Evolutionary conservation across 495 filamentous ascomycete genomes (phyloP).

Genomic region (Penicillium coprophilum): DNA sequence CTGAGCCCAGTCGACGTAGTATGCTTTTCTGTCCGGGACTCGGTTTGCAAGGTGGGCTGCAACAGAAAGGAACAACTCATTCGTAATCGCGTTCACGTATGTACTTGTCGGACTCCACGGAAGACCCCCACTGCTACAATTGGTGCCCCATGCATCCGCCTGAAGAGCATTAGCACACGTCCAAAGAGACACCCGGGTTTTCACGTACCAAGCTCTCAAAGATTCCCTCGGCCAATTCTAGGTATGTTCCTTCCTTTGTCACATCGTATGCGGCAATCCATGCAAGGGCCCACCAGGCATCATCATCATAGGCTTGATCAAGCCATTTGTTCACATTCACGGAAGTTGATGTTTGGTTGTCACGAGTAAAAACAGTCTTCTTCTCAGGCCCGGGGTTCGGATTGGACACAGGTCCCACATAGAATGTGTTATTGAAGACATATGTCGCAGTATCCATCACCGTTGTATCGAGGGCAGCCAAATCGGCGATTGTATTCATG

Average conservation of each 20-base stretch:
- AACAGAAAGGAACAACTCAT: slow-evolving; percentile 69
- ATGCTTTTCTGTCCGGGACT: slow-evolving; percentile 43
- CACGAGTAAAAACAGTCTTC: slow-evolving; percentile 14
- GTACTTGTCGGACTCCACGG: slow-evolving; percentile 64
- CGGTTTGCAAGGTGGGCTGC: slow-evolving; percentile 75
- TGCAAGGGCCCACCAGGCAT: slow-evolving; percentile 71
- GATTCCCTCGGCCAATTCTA: slow-evolving; percentile 56
- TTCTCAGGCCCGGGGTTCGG: slow-evolving; percentile 24
- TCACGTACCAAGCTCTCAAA: slow-evolving; percentile 57
- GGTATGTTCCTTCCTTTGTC: slow-evolving; percentile 52
- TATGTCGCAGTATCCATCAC: slow-evolving; percentile 29
- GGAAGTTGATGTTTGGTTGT: slow-evolving; percentile 7
- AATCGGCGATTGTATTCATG: slow-evolving; percentile 62
- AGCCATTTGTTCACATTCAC: slow-evolving; percentile 38
- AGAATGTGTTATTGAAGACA: slow-evolving; percentile 47
- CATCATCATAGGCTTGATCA: slow-evolving; percentile 69
- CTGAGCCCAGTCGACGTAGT: slow-evolving; percentile 58
- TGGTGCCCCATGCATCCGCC: slow-evolving; percentile 49
- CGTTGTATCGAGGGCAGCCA: slow-evolving; percentile 49
- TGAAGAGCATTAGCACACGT: slow-evolving; percentile 13
- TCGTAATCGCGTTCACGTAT: slow-evolving; percentile 71
- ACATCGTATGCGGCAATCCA: slow-evolving; percentile 66
- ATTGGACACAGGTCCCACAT: slow-evolving; percentile 29
- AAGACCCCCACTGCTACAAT: slow-evolving; percentile 53
- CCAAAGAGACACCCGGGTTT: not conserved